Percentiles rank a stretch among this genome's conserved stretches.
phyloP scores from a whole-genome alignment of 768 basidiomycete genomes.

The Paxillus rubicundulus region DNA sequence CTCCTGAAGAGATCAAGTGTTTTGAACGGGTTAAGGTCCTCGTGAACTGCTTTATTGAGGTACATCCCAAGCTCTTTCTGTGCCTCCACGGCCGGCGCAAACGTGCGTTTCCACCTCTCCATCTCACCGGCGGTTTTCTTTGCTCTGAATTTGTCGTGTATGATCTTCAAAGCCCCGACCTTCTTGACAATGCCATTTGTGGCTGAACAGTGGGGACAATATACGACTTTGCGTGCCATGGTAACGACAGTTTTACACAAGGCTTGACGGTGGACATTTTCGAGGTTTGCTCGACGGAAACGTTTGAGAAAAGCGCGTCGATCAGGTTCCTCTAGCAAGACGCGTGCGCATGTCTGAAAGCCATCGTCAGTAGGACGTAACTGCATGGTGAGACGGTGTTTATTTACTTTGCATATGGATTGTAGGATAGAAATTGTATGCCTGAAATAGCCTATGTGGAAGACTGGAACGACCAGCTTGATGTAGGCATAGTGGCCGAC shows the following conservation, averaged over 20 bases:
- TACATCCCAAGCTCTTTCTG: constrained; percentile 85
- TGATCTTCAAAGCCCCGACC: constrained; percentile 89
- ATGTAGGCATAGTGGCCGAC: constrained; percentile 99
- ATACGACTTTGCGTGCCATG: constrained; percentile 83
- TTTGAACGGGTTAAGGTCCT: constrained; percentile 93
- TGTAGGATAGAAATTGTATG: constrained; percentile 92
- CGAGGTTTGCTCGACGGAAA: constrained; percentile 88
- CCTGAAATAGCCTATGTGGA: constrained; percentile 98
- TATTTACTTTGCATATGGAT: constrained; percentile 91
- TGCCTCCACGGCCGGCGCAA: constrained; percentile 75
- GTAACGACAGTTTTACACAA: constrained; percentile 84
- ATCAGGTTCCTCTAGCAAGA: constrained; percentile 85
- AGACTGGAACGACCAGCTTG: constrained; percentile 93
- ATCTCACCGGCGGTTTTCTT: constrained; percentile 90
- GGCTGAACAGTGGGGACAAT: constrained; percentile 91
- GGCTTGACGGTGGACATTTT: constrained; percentile 85
- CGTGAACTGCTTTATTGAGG: constrained; percentile 82
- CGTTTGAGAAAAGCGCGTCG: constrained; percentile 79
- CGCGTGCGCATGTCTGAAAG: constrained; percentile 81
- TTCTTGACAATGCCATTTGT: constrained; percentile 97
- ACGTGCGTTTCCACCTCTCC: constrained; percentile 83
- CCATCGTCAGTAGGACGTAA: constrained; percentile 1
- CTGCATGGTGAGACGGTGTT: not conserved
- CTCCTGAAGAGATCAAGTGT: constrained; percentile 89
- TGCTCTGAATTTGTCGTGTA: constrained; percentile 95